Evolutionary conservation across 1,284 basidiomycete genomes (phyloP).

Genomic region (Ceratobasidium sp.): DNA sequence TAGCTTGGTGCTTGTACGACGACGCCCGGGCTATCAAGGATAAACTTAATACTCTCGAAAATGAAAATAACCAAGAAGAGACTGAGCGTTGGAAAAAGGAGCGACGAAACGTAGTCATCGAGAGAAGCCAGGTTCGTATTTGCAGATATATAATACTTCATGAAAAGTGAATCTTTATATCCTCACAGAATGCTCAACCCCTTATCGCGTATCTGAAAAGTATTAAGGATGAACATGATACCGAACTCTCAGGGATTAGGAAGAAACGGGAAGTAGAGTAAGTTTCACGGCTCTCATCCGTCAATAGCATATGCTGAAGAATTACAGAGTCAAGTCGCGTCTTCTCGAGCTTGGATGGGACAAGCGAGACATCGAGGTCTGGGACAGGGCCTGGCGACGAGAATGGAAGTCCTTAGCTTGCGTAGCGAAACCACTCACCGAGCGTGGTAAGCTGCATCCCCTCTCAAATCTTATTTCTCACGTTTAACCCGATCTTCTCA

Average conservation of each 20-base stretch:
- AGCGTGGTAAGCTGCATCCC: background rate
- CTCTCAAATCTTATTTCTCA: background rate
- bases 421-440: constrained; percentile 17
- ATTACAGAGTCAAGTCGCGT: constrained; percentile 26
- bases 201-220: background rate
- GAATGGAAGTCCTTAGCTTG: constrained; percentile 12
- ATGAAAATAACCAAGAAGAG: background rate
- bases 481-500: background rate
- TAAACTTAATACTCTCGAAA: constrained; percentile 23
- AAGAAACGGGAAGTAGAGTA: constrained; percentile 16
- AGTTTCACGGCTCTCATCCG: background rate
- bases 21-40: constrained; percentile 28
- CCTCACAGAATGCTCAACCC: constrained; percentile 2
- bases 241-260: background rate
- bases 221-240: background rate
- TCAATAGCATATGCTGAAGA: background rate
- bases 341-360: constrained; percentile 35
- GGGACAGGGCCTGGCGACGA: background rate
- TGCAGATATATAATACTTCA: background rate
- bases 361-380: background rate
- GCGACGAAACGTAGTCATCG: background rate
- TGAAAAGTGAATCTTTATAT: background rate
- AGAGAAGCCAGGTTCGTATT: background rate
- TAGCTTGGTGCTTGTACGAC: constrained; percentile 23
- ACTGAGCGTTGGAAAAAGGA: background rate